Conservation (phyloP, 1,284 basidiomycete species). For the Stereum hirsutum region DNA sequence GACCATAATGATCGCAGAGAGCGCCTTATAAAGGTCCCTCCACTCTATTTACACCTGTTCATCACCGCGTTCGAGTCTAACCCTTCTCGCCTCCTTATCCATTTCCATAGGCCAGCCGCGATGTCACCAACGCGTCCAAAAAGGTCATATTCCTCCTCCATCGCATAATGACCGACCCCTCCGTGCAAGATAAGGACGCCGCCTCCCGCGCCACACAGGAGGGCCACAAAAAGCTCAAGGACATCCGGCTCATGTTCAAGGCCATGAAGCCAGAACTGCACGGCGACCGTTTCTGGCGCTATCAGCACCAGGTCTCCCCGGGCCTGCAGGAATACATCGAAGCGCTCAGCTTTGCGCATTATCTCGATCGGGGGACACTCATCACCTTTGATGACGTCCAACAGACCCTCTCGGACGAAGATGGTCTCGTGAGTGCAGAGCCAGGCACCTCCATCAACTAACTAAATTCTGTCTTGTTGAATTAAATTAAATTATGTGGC, state of each 20-base stretch:
- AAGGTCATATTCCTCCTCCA: constrained; percentile 93
- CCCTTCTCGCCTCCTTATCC: constrained; percentile 6
- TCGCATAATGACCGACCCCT: constrained; percentile 53
- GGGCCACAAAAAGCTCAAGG: constrained; percentile 59
- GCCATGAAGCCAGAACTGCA: constrained; percentile 55
- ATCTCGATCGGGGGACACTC: constrained; percentile 65
- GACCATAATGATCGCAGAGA: constrained; percentile 70
- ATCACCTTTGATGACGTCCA: constrained; percentile 71
- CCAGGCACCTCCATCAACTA: too few relatives aligned
- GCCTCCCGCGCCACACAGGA: constrained; percentile 39
- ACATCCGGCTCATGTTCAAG: constrained; percentile 63
- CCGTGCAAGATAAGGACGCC: constrained; percentile 22
- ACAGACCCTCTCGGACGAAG: constrained; percentile 43
- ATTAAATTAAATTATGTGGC: neutral
- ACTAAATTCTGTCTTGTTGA: constrained; percentile 9
- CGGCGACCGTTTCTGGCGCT: constrained; percentile 74
- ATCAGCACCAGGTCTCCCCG: constrained; percentile 69
- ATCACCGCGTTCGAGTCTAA: constrained; percentile 3
- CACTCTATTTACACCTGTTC: constrained; percentile 1
- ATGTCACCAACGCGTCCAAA: constrained; percentile 90
- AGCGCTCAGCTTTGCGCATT: constrained; percentile 84
- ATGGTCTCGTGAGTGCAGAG: constrained; percentile 54
- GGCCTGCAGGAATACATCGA: constrained; percentile 92
- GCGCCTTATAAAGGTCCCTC: constrained; percentile 70
- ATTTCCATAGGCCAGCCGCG: constrained; percentile 55